Percentiles rank a stretch among this genome's conserved stretches.
These are phyloP conservation scores for Saturnispora diversa DNA, from an alignment of 805 yeast species.

Conservation along the genomic window DNA sequence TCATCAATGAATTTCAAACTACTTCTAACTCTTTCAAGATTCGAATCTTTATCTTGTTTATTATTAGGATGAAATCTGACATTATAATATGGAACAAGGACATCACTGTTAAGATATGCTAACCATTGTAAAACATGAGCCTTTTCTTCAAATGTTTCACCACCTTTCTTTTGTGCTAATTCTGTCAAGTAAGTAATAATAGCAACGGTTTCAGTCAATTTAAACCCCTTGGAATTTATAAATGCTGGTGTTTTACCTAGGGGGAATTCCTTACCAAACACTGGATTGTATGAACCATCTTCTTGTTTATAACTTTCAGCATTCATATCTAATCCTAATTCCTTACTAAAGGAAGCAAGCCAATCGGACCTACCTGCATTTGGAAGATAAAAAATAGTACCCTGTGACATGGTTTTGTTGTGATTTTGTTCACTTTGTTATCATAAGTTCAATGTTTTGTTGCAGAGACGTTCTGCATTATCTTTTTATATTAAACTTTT, in stretches of 20 bases:
- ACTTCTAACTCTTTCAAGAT: too few species aligned
- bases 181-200: slow-evolving; percentile 4
- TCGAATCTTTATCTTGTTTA: not conserved
- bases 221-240: slow-evolving; percentile 3
- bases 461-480: too few species aligned
- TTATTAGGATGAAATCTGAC: not conserved
- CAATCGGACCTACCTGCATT: slow-evolving; percentile 8
- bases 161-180: slow-evolving; percentile 33
- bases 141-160: slow-evolving; percentile 51
- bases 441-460: too few species aligned
- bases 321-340: slow-evolving; percentile 2
- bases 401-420: slow-evolving; percentile 12
- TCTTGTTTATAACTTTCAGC: too few species aligned
- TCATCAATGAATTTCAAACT: slow-evolving; percentile 2
- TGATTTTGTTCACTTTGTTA: too few species aligned
- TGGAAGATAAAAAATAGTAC: slow-evolving; percentile 10
- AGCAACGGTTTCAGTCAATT: slow-evolving; percentile 9
- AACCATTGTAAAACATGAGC: slow-evolving; percentile 66
- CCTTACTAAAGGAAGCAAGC: slow-evolving; percentile 1
- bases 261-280: slow-evolving; percentile 5
- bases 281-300: not conserved
- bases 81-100: not conserved
- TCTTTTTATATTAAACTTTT: too few species aligned
- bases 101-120: slow-evolving; percentile 62
- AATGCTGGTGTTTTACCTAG: slow-evolving; percentile 8